Percentiles rank a stretch among this genome's conserved stretches.
Evolutionary conservation across 305 asterid genomes (phyloP).

Genomic region (Fraxinus greggii): DNA sequence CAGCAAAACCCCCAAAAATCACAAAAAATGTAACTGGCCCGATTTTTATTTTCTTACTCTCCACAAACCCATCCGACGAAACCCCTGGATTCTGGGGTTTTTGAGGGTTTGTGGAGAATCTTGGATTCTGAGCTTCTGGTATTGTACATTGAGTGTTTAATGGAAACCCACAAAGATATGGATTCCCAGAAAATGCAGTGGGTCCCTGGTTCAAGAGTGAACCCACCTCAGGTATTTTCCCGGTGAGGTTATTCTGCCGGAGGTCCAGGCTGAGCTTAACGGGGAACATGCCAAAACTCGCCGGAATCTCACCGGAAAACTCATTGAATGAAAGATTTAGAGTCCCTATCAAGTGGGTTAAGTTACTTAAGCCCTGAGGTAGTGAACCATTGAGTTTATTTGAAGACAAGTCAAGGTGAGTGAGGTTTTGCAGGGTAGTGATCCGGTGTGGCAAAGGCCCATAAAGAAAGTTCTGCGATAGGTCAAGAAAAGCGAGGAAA

Average conservation of each 20-base stretch:
- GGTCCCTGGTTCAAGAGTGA: constrained; percentile 92
- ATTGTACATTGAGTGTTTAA: constrained; percentile 47
- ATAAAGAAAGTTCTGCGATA: constrained; percentile 57
- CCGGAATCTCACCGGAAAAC: constrained; percentile 79
- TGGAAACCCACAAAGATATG: constrained; percentile 85
- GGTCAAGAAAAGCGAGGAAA: constrained; percentile 57
- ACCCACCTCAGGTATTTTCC: constrained; percentile 83
- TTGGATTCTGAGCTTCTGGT: constrained; percentile 67
- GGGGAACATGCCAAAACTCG: constrained; percentile 68
- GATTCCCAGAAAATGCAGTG: constrained; percentile 88
- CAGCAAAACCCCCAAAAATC: constrained; percentile 55
- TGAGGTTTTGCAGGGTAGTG: constrained; percentile 47
- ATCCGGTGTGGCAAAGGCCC: constrained; percentile 75
- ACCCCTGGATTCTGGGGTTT: constrained; percentile 46
- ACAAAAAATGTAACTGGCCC: constrained; percentile 53
- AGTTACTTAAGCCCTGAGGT: constrained; percentile 50
- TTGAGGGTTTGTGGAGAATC: constrained; percentile 37
- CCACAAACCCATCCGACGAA: constrained; percentile 35
- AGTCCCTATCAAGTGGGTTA: constrained; percentile 66
- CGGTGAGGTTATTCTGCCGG: constrained; percentile 65
- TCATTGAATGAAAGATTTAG: constrained; percentile 70
- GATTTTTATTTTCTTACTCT: constrained; percentile 33
- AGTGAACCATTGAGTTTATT: constrained; percentile 71
- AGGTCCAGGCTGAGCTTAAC: constrained; percentile 79
- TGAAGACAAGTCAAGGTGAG: constrained; percentile 71